phyloP scores from a whole-genome alignment of 2,329 filamentous ascomycete genomes.

The Fusarium sp. region DNA sequence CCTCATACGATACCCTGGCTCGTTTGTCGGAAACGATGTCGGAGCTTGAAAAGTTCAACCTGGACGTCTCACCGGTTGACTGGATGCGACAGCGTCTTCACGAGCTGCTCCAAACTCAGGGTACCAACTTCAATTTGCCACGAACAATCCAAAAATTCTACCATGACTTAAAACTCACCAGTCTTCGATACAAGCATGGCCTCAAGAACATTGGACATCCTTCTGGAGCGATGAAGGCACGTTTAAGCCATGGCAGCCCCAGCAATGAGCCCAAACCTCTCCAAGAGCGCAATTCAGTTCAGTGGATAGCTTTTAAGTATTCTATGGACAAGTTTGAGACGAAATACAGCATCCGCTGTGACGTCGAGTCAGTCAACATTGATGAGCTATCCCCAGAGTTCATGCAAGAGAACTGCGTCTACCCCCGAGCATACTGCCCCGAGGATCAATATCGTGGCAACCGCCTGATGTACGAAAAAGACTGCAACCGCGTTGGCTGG shows the following conservation, averaged over 20 bases:
- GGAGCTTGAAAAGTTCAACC: constrained; percentile 64
- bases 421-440: constrained; percentile 91
- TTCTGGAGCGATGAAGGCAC: constrained; percentile 56
- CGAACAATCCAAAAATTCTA: constrained; percentile 66
- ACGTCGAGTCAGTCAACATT: constrained; percentile 95
- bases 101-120: constrained; percentile 58
- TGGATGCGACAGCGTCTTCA: constrained; percentile 69
- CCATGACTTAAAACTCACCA: constrained; percentile 63
- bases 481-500: constrained; percentile 99
- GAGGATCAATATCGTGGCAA: constrained; percentile 98
- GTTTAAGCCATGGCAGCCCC: constrained; percentile 39
- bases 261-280: constrained; percentile 39
- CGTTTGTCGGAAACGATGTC: constrained; percentile 65
- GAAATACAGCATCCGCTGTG: constrained; percentile 98
- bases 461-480: constrained; percentile 93
- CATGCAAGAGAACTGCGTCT: constrained; percentile 98
- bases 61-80: constrained; percentile 63
- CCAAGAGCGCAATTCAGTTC: constrained; percentile 70
- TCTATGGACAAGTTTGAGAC: constrained; percentile 97
- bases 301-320: constrained; percentile 99
- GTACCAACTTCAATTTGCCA: constrained; percentile 62
- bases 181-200: constrained; percentile 62
- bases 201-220: constrained; percentile 69
- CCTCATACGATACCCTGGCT: constrained; percentile 67
- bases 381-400: constrained; percentile 87